Evolutionary conservation across 352 stramenopile species (phyloP).

Genomic region (Globisporangium viniferum): DNA sequence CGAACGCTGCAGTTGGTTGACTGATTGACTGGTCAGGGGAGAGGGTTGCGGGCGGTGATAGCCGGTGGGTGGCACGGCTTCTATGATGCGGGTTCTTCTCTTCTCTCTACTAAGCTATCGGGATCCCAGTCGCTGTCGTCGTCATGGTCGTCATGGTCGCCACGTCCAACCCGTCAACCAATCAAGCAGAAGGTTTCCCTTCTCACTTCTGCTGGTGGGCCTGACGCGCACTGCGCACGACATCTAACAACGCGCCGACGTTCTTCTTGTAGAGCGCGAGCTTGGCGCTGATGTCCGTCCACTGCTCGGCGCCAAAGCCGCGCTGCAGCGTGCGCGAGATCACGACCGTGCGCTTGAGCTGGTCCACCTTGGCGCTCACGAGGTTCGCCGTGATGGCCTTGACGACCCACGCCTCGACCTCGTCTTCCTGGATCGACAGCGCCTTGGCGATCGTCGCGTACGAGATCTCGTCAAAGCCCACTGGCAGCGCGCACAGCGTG

Average conservation of each 20-base stretch:
- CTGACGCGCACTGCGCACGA: slow-evolving; percentile 68
- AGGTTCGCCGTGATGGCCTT: slow-evolving; percentile 89
- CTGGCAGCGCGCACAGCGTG: slow-evolving; percentile 89
- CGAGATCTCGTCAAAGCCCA: slow-evolving; percentile 90
- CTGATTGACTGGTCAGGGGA: too few species aligned
- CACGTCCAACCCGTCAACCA: not conserved
- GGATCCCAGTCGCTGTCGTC: slow-evolving; percentile 3
- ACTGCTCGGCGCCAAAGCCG: slow-evolving; percentile 87
- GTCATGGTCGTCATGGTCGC: not conserved
- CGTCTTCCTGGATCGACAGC: slow-evolving; percentile 75
- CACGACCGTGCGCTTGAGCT: slow-evolving; percentile 90
- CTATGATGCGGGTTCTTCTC: not conserved
- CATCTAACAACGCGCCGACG: slow-evolving; percentile 86
- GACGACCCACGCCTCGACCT: slow-evolving; percentile 95
- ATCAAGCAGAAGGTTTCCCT: not conserved
- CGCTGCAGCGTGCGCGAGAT: slow-evolving; percentile 72
- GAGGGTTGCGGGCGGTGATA: too few species aligned
- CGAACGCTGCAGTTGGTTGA: too few species aligned
- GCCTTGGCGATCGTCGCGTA: slow-evolving; percentile 84
- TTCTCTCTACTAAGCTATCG: slow-evolving; percentile 14
- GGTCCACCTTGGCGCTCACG: slow-evolving; percentile 94
- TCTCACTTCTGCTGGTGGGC: slow-evolving; percentile 58
- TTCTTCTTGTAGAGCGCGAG: slow-evolving; percentile 93
- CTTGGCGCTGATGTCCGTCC: slow-evolving; percentile 86
- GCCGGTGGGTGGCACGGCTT: too few species aligned